Base-by-base conservation (phyloP, 2,329 filamentous ascomycete genomes). In the Neofusicoccum cordaticola region DNA sequence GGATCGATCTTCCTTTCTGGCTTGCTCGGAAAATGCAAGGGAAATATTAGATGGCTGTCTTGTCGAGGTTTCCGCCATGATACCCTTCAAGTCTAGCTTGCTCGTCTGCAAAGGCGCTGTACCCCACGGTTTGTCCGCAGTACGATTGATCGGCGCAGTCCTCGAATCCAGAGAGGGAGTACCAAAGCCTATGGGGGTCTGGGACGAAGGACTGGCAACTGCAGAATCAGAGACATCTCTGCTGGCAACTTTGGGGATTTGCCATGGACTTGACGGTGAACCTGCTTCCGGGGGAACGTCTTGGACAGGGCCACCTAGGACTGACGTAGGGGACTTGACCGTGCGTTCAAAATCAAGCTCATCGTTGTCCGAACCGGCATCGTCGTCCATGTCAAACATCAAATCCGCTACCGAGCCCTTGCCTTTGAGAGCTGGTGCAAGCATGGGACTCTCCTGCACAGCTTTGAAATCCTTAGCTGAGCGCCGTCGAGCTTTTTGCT, bases 331-430 rank as follows among this genome's bases (percentile, higher is more conserved):
- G 47, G 56, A 60, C 31, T 60, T 60, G 4, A 58, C 11, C 22
- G 19, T 35, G 5, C 45, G 47, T 35, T 45, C 31, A n/a, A 57
- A 37, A 27, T 64, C 50, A 22, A 57, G 34, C 13, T 44, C 62
- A 19, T 57, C 31, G 31, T 31, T 60, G 17, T 50, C 53, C n/a
- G 39, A 71, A 15, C 75, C 68, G 64, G 83, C 84, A 48, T 93
- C 92, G 42, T 96, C 93, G 65, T 97, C 94, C 93, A 97, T 97
- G 68, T 92, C 88, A 73, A 97, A 97, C 76, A 97, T 96, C 63
- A 97, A 83, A 69, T 97, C 93, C 42, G 83, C 84, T 1, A 84
- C 81, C 0, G 90, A 93, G 19, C 83, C 84, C 71, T 87, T 92
- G 1, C 89, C 83, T 63, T 86, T 88, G 50, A 95, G 80, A 17